These are phyloP conservation scores for Cantharellus anzutake DNA, from an alignment of 768 basidiomycete genomes.

Conservation along the genomic window DNA sequence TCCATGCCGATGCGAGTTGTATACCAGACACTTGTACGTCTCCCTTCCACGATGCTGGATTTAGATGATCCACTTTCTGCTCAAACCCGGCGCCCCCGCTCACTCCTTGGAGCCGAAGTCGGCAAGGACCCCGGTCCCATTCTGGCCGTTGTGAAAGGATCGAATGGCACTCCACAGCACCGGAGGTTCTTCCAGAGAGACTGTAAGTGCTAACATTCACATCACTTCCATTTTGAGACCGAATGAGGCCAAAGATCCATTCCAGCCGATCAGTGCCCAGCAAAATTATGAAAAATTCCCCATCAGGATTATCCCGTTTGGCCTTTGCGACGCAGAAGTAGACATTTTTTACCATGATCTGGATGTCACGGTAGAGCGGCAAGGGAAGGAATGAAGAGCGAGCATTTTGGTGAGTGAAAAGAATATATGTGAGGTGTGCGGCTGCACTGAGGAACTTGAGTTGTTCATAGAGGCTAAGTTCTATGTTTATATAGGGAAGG, in stretches of 20 bases:
- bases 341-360: constrained; percentile 22
- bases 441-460: constrained; percentile 19
- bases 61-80: neutral
- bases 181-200: constrained; percentile 15
- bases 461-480: constrained; percentile 18
- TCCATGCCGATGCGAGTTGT: constrained; percentile 11
- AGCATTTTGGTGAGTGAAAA: constrained; percentile 8
- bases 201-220: constrained; percentile 11
- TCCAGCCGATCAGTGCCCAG: constrained; percentile 24
- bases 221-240: constrained; percentile 14
- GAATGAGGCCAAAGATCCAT: constrained; percentile 10
- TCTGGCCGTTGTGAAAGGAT: constrained; percentile 22
- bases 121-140: constrained; percentile 21
- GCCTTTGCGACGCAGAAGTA: constrained; percentile 23
- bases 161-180: constrained; percentile 17
- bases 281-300: constrained; percentile 19
- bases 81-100: neutral
- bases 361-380: constrained; percentile 17
- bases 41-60: neutral
- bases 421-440: constrained; percentile 14
- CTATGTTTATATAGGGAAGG: constrained; percentile 16
- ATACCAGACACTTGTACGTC: neutral
- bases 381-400: constrained; percentile 14
- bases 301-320: constrained; percentile 12
- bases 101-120: constrained; percentile 16